These are phyloP conservation scores for Simplicillium aogashimaense DNA, from an alignment of 2,329 filamentous ascomycete genomes.

Conservation along the genomic window DNA sequence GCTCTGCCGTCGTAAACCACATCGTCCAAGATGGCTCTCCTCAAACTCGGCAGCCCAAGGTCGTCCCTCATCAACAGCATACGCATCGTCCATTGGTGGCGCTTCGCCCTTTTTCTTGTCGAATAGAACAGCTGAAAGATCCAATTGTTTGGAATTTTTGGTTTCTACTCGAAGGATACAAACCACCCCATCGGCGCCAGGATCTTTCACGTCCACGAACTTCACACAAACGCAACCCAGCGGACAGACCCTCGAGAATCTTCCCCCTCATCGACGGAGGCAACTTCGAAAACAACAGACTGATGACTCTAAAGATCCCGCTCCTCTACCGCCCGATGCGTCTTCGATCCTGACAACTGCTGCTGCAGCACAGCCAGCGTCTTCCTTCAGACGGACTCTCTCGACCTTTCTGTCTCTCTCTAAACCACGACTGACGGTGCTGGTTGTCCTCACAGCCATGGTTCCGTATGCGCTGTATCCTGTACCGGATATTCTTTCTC, in stretches of 20 bases:
- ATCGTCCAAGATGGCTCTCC: too few relatives aligned
- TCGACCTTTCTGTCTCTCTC: slow-evolving; percentile 82
- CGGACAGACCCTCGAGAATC: slow-evolving; percentile 10
- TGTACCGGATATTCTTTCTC: slow-evolving; percentile 72
- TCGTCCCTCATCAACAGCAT: not conserved
- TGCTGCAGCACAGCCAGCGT: slow-evolving; percentile 37
- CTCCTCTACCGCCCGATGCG: slow-evolving; percentile 34
- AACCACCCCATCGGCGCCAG: slow-evolving; percentile 12
- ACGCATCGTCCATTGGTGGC: not conserved
- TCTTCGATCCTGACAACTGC: slow-evolving; percentile 45
- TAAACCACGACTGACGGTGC: slow-evolving; percentile 88
- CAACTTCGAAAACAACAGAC: slow-evolving; percentile 18
- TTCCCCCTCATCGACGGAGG: slow-evolving; percentile 24
- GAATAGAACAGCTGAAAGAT: slow-evolving; percentile 24
- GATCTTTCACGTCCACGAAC: not conserved
- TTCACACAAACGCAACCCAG: not conserved
- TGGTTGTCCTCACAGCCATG: slow-evolving; percentile 85
- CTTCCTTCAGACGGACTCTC: slow-evolving; percentile 53
- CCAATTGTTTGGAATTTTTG: slow-evolving; percentile 24
- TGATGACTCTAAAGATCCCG: slow-evolving; percentile 4
- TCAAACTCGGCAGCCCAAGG: too few relatives aligned
- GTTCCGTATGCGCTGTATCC: slow-evolving; percentile 89
- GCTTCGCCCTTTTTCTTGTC: slow-evolving; percentile 21
- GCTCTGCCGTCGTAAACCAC: too few relatives aligned
- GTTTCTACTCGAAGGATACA: slow-evolving; percentile 16